Conservation (phyloP, 768 basidiomycete genomes). For the Hygrocybe coccinea region DNA sequence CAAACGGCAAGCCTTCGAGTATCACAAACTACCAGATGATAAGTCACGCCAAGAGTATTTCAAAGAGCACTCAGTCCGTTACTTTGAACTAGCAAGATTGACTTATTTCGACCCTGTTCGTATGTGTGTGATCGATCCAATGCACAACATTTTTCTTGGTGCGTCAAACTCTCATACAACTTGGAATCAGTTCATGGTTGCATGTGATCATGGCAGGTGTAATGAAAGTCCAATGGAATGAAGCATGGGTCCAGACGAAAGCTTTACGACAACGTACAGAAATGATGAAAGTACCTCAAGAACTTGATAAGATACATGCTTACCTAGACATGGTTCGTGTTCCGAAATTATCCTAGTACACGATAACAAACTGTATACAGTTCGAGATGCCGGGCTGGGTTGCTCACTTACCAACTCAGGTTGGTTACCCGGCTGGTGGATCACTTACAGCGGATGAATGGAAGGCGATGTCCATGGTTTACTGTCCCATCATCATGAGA, state of each 20-base stretch:
- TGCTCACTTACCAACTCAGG: slow-evolving; percentile 18
- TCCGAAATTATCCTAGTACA: neutral
- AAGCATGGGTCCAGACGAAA: too few relatives aligned
- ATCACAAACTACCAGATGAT: neutral
- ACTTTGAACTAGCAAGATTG: slow-evolving; percentile 20
- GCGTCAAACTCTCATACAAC: neutral
- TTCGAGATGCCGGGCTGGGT: neutral
- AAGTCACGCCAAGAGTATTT: neutral
- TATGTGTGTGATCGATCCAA: slow-evolving; percentile 29
- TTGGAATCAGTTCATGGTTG: too few relatives aligned
- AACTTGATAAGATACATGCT: too few relatives aligned
- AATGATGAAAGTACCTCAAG: too few relatives aligned
- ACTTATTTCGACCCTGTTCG: slow-evolving; percentile 26
- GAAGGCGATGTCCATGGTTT: slow-evolving; percentile 24
- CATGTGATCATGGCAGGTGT: too few relatives aligned
- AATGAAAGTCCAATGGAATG: too few relatives aligned
- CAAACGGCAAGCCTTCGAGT: neutral
- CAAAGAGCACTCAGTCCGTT: neutral
- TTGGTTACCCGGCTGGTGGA: slow-evolving; percentile 31
- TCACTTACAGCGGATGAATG: slow-evolving; percentile 34
- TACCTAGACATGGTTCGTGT: too few relatives aligned
- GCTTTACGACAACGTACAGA: too few relatives aligned
- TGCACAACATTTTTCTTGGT: slow-evolving; percentile 32
- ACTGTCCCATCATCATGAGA: slow-evolving; percentile 27
- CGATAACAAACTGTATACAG: too few relatives aligned